phyloP scores from a whole-genome alignment of 805 yeast species.

The Blastobotrys robertii region DNA sequence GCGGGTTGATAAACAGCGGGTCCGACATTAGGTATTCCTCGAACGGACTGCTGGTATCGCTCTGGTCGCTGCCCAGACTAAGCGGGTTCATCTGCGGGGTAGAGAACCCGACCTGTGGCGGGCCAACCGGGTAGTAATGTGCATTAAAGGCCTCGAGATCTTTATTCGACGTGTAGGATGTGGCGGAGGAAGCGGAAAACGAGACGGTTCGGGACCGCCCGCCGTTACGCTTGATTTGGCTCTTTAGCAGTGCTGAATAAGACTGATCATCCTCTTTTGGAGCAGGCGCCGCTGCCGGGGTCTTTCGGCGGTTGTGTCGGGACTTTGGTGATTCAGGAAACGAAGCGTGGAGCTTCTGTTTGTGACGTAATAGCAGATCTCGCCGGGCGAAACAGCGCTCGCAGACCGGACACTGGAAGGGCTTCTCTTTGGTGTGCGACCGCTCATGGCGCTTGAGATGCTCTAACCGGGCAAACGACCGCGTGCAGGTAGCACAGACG shows the following conservation, averaged over 20 bases:
- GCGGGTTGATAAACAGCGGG: constrained; percentile 21
- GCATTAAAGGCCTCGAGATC: constrained; percentile 26
- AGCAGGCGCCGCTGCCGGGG: not conserved
- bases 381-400: constrained; percentile 93
- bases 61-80: constrained; percentile 25
- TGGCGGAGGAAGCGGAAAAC: constrained; percentile 54
- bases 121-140: constrained; percentile 27
- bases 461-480: constrained; percentile 92
- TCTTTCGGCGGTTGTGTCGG: constrained; percentile 4
- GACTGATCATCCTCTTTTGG: too few species aligned
- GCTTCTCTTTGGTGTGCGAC: constrained; percentile 92
- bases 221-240: not conserved
- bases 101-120: constrained; percentile 67
- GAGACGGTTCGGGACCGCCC: constrained; percentile 28
- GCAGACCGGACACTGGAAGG: constrained; percentile 92
- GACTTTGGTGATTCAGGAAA: constrained; percentile 18
- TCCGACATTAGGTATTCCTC: constrained; percentile 41
- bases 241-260: too few species aligned
- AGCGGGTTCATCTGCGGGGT: constrained; percentile 64
- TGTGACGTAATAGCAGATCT: constrained; percentile 66
- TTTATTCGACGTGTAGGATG: constrained; percentile 46
- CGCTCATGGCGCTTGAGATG: constrained; percentile 91
- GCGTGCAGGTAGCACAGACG: constrained; percentile 78
- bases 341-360: constrained; percentile 71
- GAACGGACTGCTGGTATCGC: constrained; percentile 39